Base-by-base conservation (phyloP, 176 grass and related monocot species). In the Zoysia pacifica region DNA sequence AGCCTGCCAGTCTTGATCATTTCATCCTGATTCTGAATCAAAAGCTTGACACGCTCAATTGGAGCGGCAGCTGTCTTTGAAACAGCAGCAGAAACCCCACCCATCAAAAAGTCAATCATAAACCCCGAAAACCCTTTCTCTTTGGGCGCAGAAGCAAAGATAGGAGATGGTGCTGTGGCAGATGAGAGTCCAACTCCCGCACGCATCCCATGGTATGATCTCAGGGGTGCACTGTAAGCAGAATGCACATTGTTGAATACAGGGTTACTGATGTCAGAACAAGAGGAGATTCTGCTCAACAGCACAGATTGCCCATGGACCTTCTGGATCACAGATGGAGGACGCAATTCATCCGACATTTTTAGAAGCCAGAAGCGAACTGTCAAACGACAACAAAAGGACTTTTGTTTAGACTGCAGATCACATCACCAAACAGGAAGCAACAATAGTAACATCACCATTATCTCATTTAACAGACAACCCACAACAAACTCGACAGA, bases 1-100 rank as follows among this genome's bases (percentile, higher is more conserved):
- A 91, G 84, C 71, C 81, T 87, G 2, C 89, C 89, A 36, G 63
- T 13, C 77, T 88, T 91, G 20, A 91, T 67, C 89, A 91, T 91
- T 75, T 91, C 89, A 48, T 91, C 89, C 48, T 91, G 89, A 76
- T 91, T 91, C 75, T 87, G 85, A 70, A 91, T 91, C 75, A 91
- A 76, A 79, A 91, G 85, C 72, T 91, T 91, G 8, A 91, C 85
- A 79, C 89, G 89, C 85, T 91, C 89, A 52, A 91, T 91, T 0
- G 89, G 89, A 81, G 85, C 89, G 41, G 89, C 85, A 67, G 89
- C 89, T 0, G 85, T 91, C 60, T 91, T 91, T 51, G 89, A 91
- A 2, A 91, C 85, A 62, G 89, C 89, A 62, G 89, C 89, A 5
- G 89, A 91, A 70, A 91, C 89, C 54, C 89, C 89, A 60, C 89